Base-by-base conservation (phyloP, 2,329 filamentous ascomycete genomes). In the Talaromyces sp. region DNA sequence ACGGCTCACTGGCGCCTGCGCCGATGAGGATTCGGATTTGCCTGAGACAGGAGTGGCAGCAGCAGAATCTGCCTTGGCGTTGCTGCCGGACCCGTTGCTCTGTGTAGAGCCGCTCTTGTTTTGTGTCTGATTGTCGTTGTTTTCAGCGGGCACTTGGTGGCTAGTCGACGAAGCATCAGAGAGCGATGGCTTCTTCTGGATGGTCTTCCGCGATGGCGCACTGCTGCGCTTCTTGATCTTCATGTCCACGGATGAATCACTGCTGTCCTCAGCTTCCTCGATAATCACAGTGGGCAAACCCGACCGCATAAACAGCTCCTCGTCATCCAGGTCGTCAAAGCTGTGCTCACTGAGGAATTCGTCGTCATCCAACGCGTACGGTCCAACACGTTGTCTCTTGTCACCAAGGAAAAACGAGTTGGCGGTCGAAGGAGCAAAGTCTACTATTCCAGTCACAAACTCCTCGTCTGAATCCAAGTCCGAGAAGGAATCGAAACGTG, bases 381-480 rank as follows among this genome's bases (percentile, higher is more conserved):
- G 72, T 81, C 90, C 72, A 80, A 94, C 81, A 79, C 91, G 78
- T 83, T 93, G 85, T 70, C 93, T 87, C 82, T 92, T 92, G 73
- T 80, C 85, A 64, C 84, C 83, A 66, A 85, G 75, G 76, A 85
- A 89, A 70, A 85, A 81, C 13, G 85, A 80, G 77, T 89, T 88
- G 58, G 84, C 22, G 9, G 60, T 80, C 45, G 82, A 79, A 22
- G 83, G 76, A 67, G 85, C 82, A 69, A 93, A 89, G 73, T 91
- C 87, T 68, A 92, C 88, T 9, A 96, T 85, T 63, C 86, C 85
- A 75, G 87, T 89, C 72, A 87, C 85, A 72, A 96, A 92, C 75
- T 95, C 92, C 84, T 96, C 92, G 72, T 97, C 93, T 0, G 91
- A 93, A 76, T 97, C 93, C 64, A 97, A 85, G 72, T 96, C 93